Percentiles rank a stretch among this genome's conserved stretches.
phyloP scores from a whole-genome alignment of 345 rosid species.

The Syzygium aromaticum region DNA sequence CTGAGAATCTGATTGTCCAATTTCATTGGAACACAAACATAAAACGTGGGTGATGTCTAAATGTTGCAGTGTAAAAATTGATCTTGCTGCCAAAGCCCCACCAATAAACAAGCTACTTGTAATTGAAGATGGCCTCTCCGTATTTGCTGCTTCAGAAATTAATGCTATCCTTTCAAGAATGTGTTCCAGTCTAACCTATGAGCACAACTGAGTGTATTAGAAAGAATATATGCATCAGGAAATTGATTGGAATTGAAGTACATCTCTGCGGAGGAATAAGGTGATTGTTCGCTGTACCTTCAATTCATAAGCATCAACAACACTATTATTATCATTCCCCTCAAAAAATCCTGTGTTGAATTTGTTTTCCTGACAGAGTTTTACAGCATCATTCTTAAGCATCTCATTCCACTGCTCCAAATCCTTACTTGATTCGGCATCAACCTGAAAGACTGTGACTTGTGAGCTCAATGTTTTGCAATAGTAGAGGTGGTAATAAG shows the following conservation, averaged over 20 bases:
- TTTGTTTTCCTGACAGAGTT: conserved; percentile 91
- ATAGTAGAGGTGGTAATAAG: not conserved
- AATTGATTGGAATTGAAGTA: not conserved
- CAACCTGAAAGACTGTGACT: conserved; percentile 39
- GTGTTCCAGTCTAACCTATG: conserved; percentile 95
- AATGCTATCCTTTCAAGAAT: conserved; percentile 91
- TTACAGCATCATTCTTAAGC: conserved; percentile 74
- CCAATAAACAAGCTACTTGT: conserved; percentile 70
- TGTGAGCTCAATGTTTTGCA: not conserved
- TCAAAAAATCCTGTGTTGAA: conserved; percentile 92
- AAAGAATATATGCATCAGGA: not conserved
- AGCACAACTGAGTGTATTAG: not conserved
- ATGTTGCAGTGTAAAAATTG: conserved; percentile 74
- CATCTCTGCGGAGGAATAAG: not conserved
- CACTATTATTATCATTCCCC: conserved; percentile 72
- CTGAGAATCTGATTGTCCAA: conserved; percentile 95
- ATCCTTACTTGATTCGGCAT: conserved; percentile 80
- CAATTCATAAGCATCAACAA: conserved; percentile 90
- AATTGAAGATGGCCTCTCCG: conserved; percentile 89
- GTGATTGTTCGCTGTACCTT: conserved; percentile 39
- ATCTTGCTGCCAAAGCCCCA: conserved; percentile 90
- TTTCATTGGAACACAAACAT: conserved; percentile 95
- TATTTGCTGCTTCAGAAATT: conserved; percentile 89
- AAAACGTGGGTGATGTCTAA: conserved; percentile 70
- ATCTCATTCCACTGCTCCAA: conserved; percentile 96